These are phyloP conservation scores for Alternaria sp. DNA, from an alignment of 2,329 filamentous ascomycete species.

Conservation along the genomic window DNA sequence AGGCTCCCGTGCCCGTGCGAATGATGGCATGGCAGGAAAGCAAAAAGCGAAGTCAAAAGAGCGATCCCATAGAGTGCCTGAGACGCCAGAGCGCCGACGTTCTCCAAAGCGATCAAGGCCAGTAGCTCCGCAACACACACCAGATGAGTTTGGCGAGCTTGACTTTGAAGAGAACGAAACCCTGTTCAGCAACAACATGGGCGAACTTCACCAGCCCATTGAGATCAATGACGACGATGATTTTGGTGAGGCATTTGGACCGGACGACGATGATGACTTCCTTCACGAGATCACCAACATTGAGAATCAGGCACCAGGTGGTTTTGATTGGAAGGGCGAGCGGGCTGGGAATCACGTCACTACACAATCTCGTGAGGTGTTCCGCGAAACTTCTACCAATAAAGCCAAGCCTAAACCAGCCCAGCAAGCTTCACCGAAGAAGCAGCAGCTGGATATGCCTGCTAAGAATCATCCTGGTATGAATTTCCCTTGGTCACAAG, in stretches of 20 bases:
- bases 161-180: slow-evolving; percentile 34
- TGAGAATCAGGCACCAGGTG: slow-evolving; percentile 44
- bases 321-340: slow-evolving; percentile 39
- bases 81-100: slow-evolving; percentile 30
- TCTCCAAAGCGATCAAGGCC: slow-evolving; percentile 15
- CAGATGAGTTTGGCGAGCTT: slow-evolving; percentile 32
- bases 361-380: slow-evolving; percentile 26
- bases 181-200: slow-evolving; percentile 20
- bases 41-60: slow-evolving; percentile 11
- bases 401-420: slow-evolving; percentile 22
- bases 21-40: neutral
- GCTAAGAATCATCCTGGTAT: slow-evolving; percentile 51
- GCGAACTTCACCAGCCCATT: slow-evolving; percentile 11
- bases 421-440: slow-evolving; percentile 34
- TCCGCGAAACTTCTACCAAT: slow-evolving; percentile 42
- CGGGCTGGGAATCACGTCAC: slow-evolving; percentile 19
- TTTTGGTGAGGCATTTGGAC: slow-evolving; percentile 36
- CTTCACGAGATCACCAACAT: slow-evolving; percentile 52
- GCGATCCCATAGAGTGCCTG: slow-evolving; percentile 25
- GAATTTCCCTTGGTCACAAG: slow-evolving; percentile 75
- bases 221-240: slow-evolving; percentile 19
- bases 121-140: slow-evolving; percentile 3
- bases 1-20: neutral
- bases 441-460: slow-evolving; percentile 30
- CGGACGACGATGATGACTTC: slow-evolving; percentile 42